Percentiles rank a stretch among this genome's conserved stretches.
phyloP scores from a whole-genome alignment of 2,329 filamentous ascomycete genomes.

The Colletotrichum sp. region DNA sequence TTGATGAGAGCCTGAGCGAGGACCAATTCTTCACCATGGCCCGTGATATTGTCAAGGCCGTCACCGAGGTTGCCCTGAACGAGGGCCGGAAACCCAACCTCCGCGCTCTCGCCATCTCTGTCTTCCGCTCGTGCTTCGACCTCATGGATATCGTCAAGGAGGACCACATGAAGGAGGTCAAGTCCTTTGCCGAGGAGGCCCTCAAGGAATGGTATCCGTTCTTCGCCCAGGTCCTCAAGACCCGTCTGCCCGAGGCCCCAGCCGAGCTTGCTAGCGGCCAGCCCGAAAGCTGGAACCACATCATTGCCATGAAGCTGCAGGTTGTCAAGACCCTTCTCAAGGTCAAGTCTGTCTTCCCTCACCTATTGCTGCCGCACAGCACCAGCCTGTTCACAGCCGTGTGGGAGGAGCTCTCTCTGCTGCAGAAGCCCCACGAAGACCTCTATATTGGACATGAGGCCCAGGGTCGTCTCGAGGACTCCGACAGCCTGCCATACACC shows the following conservation, averaged over 20 bases:
- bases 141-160: conserved; percentile 97
- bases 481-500: conserved; percentile 91
- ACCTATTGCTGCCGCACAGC: conserved; percentile 82
- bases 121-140: conserved; percentile 92
- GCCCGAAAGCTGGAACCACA: conserved; percentile 77
- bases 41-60: conserved; percentile 79
- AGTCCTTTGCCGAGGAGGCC: conserved; percentile 86
- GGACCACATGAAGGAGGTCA: conserved; percentile 85
- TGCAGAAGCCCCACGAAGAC: conserved; percentile 76
- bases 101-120: conserved; percentile 84
- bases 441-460: conserved; percentile 87
- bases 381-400: conserved; percentile 82
- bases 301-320: conserved; percentile 89
- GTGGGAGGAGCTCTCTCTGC: conserved; percentile 83
- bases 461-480: conserved; percentile 87
- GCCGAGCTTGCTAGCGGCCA: conserved; percentile 52
- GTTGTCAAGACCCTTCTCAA: conserved; percentile 93
- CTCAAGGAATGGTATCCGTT: conserved; percentile 88
- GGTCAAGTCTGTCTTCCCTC: conserved; percentile 81
- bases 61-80: conserved; percentile 83
- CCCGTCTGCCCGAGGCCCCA: conserved; percentile 71
- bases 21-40: conserved; percentile 94
- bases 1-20: conserved; percentile 92
- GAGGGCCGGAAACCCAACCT: conserved; percentile 75
- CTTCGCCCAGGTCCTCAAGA: conserved; percentile 80